A percentile compares a stretch with the other conserved stretches of the same genome.
These are phyloP conservation scores for Arthrobotrys conoides DNA, from an alignment of 2,329 filamentous ascomycete species.

Conservation along the genomic window DNA sequence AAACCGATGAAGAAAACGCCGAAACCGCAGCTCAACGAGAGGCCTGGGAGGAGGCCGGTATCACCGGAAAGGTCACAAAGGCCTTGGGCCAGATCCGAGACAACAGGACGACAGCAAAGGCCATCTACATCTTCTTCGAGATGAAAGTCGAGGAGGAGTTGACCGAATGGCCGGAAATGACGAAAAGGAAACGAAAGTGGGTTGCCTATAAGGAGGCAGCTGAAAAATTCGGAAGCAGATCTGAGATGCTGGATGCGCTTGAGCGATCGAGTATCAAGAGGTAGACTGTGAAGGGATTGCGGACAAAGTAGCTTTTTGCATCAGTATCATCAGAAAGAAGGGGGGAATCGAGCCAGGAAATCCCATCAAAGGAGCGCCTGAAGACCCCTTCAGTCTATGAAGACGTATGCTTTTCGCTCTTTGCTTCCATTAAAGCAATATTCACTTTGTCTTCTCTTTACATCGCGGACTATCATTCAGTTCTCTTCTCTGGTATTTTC, in stretches of 20 bases:
- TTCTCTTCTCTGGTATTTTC: slow-evolving; percentile 18
- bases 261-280: slow-evolving; percentile 70
- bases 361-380: slow-evolving; percentile 8
- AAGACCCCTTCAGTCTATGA: background rate
- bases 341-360: background rate
- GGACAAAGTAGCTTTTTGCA: background rate
- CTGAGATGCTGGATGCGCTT: slow-evolving; percentile 89
- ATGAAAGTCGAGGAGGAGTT: slow-evolving; percentile 89
- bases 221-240: slow-evolving; percentile 79
- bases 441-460: slow-evolving; percentile 6
- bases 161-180: slow-evolving; percentile 89
- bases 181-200: slow-evolving; percentile 92
- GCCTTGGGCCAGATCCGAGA: slow-evolving; percentile 90
- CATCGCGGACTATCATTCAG: background rate
- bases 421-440: background rate
- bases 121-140: slow-evolving; percentile 75
- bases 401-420: background rate
- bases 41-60: slow-evolving; percentile 98
- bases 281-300: slow-evolving; percentile 42
- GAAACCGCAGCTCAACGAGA: slow-evolving; percentile 85
- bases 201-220: slow-evolving; percentile 87
- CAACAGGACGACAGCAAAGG: slow-evolving; percentile 71
- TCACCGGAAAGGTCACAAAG: slow-evolving; percentile 84
- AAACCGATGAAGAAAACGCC: slow-evolving; percentile 89
- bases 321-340: background rate